Base-by-base conservation (phyloP, 805 yeast genomes). In the Jamesozyma jinghongensis region DNA sequence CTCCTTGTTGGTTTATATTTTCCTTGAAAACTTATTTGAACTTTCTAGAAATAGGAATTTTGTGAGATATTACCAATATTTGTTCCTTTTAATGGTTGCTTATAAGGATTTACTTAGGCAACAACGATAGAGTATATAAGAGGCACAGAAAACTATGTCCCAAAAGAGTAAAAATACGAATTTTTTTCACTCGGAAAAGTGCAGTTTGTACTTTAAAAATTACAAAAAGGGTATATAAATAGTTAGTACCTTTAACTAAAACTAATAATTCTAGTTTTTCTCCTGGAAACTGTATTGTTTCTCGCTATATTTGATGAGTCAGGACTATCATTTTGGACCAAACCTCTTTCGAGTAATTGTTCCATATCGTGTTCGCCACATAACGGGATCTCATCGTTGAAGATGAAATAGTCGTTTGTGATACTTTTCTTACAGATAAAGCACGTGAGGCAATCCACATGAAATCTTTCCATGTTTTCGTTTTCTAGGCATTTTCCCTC, bases 401-500 rank as follows among this genome's bases (percentile, higher is more conserved):
- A 57, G 12, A 61, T 51, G 40, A 46, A 67, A 54, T 77, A 83
- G 55, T 82, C 90, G 19, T 61, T 63, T 3, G 57, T 58, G 40
- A 83, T 81, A 6, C 52, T 48, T 2, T 53, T 50, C 10, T 64
- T 55, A 64, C 97, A 88, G 34, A 68, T 65, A 36, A 65, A 57
- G 63, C 97, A 90, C 38, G 63, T 68, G 51, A 88, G 69, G 59
- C 97, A 90, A 20, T 69, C 61, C 8, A 73, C 63, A 56, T 90
- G 97, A 69, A 85, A 88, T 43, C 86, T 73, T 50, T 81, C 82
- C 36, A 68, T 62, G 26, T 74, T 60, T 53, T 81, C 88, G 51
- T 79, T 82, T 53, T 86, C 95, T 33, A 90, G 70, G 61, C 97
- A 90, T 57, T 77, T 77, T 5, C 98, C 98, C 58, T 90, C 96